A percentile compares a stretch with the other conserved stretches of the same genome.
phyloP scores from a whole-genome alignment of 306 rosid species.

The Rosa lucieae region DNA sequence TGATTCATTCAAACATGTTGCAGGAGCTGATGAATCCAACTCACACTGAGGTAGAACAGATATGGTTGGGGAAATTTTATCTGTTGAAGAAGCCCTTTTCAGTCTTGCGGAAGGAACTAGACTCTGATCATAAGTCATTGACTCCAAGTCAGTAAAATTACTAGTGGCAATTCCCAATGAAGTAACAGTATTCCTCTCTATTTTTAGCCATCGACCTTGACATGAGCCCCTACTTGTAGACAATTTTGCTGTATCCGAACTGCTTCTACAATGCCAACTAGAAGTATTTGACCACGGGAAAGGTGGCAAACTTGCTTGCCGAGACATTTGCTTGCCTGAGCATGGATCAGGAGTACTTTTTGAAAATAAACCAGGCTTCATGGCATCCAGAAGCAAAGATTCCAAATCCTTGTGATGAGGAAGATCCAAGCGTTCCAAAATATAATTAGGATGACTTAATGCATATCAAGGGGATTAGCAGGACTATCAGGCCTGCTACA shows the following conservation, averaged over 20 bases:
- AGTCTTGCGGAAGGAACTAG: conserved; percentile 66
- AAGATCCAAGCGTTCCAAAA: conserved; percentile 65
- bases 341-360: conserved; percentile 65
- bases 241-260: conserved; percentile 64
- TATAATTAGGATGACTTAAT: conserved; percentile 57
- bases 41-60: conserved; percentile 45
- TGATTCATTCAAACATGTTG: conserved; percentile 50
- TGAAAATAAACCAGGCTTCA: conserved; percentile 53
- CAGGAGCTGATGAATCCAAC: conserved; percentile 42
- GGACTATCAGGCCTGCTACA: conserved; percentile 49
- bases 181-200: conserved; percentile 47
- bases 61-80: conserved; percentile 25
- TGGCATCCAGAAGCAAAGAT: conserved; percentile 83
- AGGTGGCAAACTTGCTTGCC: conserved; percentile 73
- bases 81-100: conserved; percentile 38
- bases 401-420: conserved; percentile 74
- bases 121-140: conserved; percentile 62
- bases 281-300: conserved; percentile 89
- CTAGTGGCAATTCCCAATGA: conserved; percentile 34
- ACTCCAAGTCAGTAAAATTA: conserved; percentile 66
- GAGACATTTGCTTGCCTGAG: conserved; percentile 65
- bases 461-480: conserved; percentile 59
- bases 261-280: conserved; percentile 70
- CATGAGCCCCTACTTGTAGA: conserved; percentile 68
- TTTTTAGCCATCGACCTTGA: conserved; percentile 83